Base-by-base conservation (phyloP, 2,329 filamentous ascomycete species). In the Sporothrix phasma region DNA sequence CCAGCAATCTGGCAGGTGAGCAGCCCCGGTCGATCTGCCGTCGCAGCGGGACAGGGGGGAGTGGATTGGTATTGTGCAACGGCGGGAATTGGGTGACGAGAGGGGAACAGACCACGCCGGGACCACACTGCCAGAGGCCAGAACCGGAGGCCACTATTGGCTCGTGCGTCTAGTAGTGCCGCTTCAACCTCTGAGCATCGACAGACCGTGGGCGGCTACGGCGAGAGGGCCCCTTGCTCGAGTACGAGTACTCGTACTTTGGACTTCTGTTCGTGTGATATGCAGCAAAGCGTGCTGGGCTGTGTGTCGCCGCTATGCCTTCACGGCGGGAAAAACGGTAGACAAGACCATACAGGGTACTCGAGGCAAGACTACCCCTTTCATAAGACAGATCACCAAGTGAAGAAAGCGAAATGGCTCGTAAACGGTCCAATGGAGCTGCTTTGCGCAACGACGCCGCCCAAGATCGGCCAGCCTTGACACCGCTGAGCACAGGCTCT, bases 1-100 rank as follows among this genome's bases (percentile, higher is more conserved):
- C 62, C 62, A 64, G 62, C 62, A 60, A 65, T 65, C 66, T 63
- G 67, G 67, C 67, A 63, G 63, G 61, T 63, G 53, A 64, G 41
- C 53, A 41, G 60, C 54, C 67, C 67, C 67, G 65, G 67, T 68
- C 67, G 67, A 68, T 68, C 67, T 67, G 67, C 67, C 67, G 67
- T 29, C 31, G 24, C 59, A 37, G 65, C 64, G 65, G 67, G 66
- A 64, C 65, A 60, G 39, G 54, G 51, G 37, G 49, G 45, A 47
- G 34, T 56, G 51, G 51, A 13, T 34, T 31, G 26, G 26, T 31
- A 17, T 51, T 58, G 51, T 47, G 19, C 31, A 49, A 54, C 54
- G 41, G 51, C 10, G 39, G 51, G 51, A 56, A 56, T 24, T 54
- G 63, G 47, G 29, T 19, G 59, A 26, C 37, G 43, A 60, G 34